Conservation (phyloP, 805 yeast species). For the Priceomyces carsonii region DNA sequence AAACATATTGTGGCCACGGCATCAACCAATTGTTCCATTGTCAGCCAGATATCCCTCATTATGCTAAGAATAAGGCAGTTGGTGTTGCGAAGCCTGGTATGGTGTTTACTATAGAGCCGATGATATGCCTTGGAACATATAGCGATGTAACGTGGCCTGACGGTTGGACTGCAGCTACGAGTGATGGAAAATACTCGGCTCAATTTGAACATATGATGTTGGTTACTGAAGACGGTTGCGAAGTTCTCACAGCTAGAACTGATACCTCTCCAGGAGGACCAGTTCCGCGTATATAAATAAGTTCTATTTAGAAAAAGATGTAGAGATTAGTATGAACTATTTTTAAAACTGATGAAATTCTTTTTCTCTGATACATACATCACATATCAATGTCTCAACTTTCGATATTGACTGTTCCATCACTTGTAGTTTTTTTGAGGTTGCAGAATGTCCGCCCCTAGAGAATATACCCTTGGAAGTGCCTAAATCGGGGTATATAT, state of each 20-base stretch:
- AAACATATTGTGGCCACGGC: slow-evolving; percentile 94
- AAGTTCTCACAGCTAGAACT: slow-evolving; percentile 80
- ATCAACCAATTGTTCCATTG: slow-evolving; percentile 84
- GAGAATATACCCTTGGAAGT: slow-evolving; percentile 18
- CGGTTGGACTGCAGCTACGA: slow-evolving; percentile 92
- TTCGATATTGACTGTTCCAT: slow-evolving; percentile 22
- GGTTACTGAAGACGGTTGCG: slow-evolving; percentile 92
- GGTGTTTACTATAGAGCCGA: slow-evolving; percentile 97
- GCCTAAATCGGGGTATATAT: slow-evolving; percentile 17
- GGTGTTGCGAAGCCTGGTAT: slow-evolving; percentile 96
- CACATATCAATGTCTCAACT: slow-evolving; percentile 22
- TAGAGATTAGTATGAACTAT: neutral
- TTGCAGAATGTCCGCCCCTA: slow-evolving; percentile 10
- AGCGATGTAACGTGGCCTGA: slow-evolving; percentile 93
- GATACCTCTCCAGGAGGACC: slow-evolving; percentile 90
- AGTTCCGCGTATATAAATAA: slow-evolving; percentile 47
- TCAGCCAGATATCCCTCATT: slow-evolving; percentile 91
- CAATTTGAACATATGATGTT: slow-evolving; percentile 94
- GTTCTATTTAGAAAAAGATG: neutral
- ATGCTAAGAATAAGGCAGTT: slow-evolving; percentile 87
- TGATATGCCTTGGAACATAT: slow-evolving; percentile 85
- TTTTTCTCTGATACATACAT: slow-evolving; percentile 19
- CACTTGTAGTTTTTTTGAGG: slow-evolving; percentile 23
- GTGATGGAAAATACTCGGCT: slow-evolving; percentile 87
- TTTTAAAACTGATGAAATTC: slow-evolving; percentile 10